Evolutionary conservation across 208 protist species (phyloP), one percentile per base, ranked within the genome.

Genomic region (Crithidia thermophila): DNA sequence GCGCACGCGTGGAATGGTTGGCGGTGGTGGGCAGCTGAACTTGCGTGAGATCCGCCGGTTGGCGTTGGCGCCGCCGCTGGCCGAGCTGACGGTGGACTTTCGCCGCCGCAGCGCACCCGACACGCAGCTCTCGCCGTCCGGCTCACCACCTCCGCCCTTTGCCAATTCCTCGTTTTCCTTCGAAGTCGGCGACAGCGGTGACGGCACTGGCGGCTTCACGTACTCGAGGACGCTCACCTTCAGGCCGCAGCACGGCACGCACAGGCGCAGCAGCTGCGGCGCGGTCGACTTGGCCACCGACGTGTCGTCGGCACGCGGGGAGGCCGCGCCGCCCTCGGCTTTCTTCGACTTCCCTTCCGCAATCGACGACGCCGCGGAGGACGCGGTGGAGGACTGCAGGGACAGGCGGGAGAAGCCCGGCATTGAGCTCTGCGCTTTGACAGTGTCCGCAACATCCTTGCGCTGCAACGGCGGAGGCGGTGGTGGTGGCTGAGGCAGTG

Each of bases 1-100:
- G 61, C 69, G 61, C 69, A 75, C 69, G 42, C 69, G 69, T 7
- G 69, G 69, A 10, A 69, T 61, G 11, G 52, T 45, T 39, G 52
- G 40, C 21, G 18, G 39, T 16, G 59, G 36, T 9, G 23, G 51
- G 25, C 30, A 62, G 33, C 10, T 49, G 20, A 40, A 47, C 30
- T 51, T 40, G 9, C 36, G n/a, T 13, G 51, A 55, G 6, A 21
- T 27, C 0, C 51, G 59, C 18, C 58, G 57, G 0, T 6, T 33
- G 42, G 8, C 42, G 30, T 30, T 42, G 7, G 5, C 23, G 4
- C 18, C 45, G 9, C 34, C 34, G 47, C 10, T n/a, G n/a, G 30
- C 18, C 7, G 21, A 25, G 27, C 50, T 40, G 30, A 8, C 34
- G 30, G 37, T 0, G 0, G 58, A 53, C 58, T 43, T 68, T 2